Percentiles rank a stretch among this genome's conserved stretches.
phyloP scores from a whole-genome alignment of 129 eudicot genomes.

The Ambrosia artemisiifolia region DNA sequence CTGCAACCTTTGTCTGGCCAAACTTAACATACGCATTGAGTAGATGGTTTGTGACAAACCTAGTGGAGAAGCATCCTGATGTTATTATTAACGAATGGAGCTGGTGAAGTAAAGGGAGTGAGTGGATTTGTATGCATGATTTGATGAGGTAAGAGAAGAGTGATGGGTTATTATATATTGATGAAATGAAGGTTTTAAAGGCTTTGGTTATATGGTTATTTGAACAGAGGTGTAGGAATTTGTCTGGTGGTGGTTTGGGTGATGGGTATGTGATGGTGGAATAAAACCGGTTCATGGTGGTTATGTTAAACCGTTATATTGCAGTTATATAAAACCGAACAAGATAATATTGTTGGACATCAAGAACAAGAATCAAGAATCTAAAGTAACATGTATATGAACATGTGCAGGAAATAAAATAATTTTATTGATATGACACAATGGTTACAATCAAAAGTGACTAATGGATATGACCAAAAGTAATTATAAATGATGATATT shows the following conservation, averaged over 20 bases:
- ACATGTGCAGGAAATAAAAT: too few relatives aligned
- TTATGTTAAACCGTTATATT: not conserved
- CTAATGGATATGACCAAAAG: too few relatives aligned
- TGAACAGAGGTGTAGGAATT: conserved; percentile 23
- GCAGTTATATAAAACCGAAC: too few relatives aligned
- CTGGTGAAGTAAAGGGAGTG: conserved; percentile 48
- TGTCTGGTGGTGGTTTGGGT: conserved; percentile 28
- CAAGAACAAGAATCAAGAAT: too few relatives aligned
- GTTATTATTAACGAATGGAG: conserved; percentile 69
- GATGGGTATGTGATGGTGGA: conserved; percentile 21
- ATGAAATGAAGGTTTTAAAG: conserved; percentile 39
- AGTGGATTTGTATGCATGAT: conserved; percentile 43
- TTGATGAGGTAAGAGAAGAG: conserved; percentile 64
- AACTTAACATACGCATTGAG: conserved; percentile 57
- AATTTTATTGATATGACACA: too few relatives aligned
- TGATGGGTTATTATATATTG: conserved; percentile 46
- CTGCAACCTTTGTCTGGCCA: conserved; percentile 38
- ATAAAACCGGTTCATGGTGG: conserved; percentile 6
- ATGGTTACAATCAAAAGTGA: too few relatives aligned
- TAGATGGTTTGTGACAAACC: conserved; percentile 63
- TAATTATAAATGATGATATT: too few relatives aligned
- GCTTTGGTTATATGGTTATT: conserved; percentile 53
- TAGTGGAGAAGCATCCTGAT: conserved; percentile 48
- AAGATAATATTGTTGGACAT: too few relatives aligned
- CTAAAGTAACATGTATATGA: too few relatives aligned